A percentile compares a stretch with the other conserved stretches of the same genome.
phyloP scores from a whole-genome alignment of 768 basidiomycete genomes.

The Coprinellus micaceus region DNA sequence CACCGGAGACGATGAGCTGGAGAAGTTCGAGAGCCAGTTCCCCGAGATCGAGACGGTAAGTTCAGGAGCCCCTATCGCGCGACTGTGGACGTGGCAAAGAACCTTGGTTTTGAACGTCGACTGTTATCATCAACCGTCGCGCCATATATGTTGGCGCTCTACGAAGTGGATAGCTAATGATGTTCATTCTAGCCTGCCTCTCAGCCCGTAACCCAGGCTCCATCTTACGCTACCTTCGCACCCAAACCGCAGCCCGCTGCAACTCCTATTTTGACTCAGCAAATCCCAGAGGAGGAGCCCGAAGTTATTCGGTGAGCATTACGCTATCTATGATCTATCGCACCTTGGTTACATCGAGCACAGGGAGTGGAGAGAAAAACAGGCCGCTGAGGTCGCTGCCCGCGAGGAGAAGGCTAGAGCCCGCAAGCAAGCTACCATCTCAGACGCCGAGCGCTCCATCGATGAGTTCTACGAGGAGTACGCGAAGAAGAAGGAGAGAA shows the following conservation, averaged over 20 bases:
- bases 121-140: too few relatives aligned
- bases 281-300: conserved; percentile 74
- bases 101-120: too few relatives aligned
- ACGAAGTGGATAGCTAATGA: too few relatives aligned
- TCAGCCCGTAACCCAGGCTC: conserved; percentile 31
- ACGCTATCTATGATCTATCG: background rate
- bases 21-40: conserved; percentile 82
- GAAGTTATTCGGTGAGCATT: conserved; percentile 73
- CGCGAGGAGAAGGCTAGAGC: conserved; percentile 79
- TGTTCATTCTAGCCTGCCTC: conserved; percentile 34
- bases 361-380: conserved; percentile 86
- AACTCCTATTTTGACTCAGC: conserved; percentile 70
- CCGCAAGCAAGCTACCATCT: conserved; percentile 77
- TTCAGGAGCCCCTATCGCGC: conserved; percentile 5
- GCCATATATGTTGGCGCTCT: too few relatives aligned
- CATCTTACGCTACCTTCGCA: conserved; percentile 52
- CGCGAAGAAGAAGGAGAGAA: conserved; percentile 81
- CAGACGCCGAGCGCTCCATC: conserved; percentile 79
- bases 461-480: conserved; percentile 92
- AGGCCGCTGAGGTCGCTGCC: conserved; percentile 74
- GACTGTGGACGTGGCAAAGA: too few relatives aligned
- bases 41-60: conserved; percentile 66
- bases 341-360: background rate
- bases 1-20: conserved; percentile 82
- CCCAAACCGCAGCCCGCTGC: conserved; percentile 74